Base-by-base conservation (phyloP, 768 basidiomycete genomes). In the Podaxis carcinomalis region DNA sequence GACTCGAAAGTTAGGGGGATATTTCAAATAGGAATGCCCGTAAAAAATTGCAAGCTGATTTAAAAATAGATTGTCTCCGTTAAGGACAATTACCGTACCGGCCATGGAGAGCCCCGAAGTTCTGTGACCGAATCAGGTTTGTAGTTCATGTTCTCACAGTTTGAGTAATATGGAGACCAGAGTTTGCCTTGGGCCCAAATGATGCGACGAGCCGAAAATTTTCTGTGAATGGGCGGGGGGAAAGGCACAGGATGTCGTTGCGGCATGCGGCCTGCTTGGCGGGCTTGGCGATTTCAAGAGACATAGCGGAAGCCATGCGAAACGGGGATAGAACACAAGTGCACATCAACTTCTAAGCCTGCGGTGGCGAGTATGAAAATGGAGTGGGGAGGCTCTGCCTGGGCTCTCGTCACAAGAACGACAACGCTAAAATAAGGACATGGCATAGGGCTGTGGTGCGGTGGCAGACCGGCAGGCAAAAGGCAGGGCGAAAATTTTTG, bases 401-500 rank as follows among this genome's bases (percentile, higher is more conserved):
- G 51, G 32, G 35, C 51, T 23, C 52, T 54, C 10, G 19, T 53
- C 21, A 5, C 36, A 53, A 53, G 35, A 25, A 53, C 21, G 21
- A 39, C 35, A 21, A 23, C n/a, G 0, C 36, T 36, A 54, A 54
- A 40, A 54, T 14, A 19, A 13, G 40, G 6, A 40, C 11, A 40
- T 54, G 40, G 52, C 52, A 54, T 19, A 54, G 52, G 36, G 36
- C 36, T 54, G 35, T 37, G 23, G 51, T 35, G 52, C 52, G 52
- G 51, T 35, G 52, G 5, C 35, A 37, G 52, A 53, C 52, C 35
- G 35, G 52, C 52, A 19, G 5, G 27, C 16, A 14, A 19, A 25
- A 52, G 19, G 51, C 7, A 49, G 23, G 21, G 5, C n/a, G n/a
- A 21, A 28, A 21, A n/a, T 37, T 21, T 53, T 10, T 23, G 42